These are phyloP conservation scores for Fallopia convolvulus DNA, from an alignment of 148 eudicot species.

Conservation along the genomic window DNA sequence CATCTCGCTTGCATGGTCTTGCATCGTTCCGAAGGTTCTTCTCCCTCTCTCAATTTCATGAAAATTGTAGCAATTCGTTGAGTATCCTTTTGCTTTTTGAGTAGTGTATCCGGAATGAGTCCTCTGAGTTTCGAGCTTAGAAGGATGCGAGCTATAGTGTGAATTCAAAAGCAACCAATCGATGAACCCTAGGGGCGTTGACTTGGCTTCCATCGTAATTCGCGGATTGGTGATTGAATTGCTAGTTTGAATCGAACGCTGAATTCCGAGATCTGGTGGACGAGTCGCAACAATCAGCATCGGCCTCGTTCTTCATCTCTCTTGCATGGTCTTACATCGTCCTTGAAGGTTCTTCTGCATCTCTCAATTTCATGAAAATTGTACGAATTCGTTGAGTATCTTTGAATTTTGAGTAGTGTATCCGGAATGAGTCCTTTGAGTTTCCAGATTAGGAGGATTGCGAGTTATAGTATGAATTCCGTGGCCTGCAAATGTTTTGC, in stretches of 20 bases:
- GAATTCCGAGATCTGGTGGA: not conserved
- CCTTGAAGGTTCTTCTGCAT: not conserved
- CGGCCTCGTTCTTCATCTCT: not conserved
- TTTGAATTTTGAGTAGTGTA: not conserved
- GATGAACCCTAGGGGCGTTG: not conserved
- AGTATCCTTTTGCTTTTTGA: not conserved
- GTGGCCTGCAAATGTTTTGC: constrained; percentile 46
- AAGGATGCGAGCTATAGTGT: constrained; percentile 9
- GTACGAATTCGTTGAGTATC: not conserved
- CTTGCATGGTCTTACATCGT: not conserved
- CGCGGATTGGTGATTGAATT: not conserved
- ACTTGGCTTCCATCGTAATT: not conserved
- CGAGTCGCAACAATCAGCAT: not conserved
- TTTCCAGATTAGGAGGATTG: not conserved
- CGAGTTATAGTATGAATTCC: constrained; percentile 27
- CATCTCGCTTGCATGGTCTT: not conserved
- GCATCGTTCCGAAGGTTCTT: not conserved
- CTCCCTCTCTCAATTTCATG: not conserved
- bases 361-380: not conserved
- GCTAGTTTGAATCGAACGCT: not conserved
- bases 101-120: not conserved
- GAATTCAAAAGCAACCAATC: constrained; percentile 20
- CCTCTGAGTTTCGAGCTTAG: not conserved
- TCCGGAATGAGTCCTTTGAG: not conserved
- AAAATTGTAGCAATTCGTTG: not conserved